Evolutionary conservation across 139 green algal species (phyloP).

Genomic region (Tetraselmis striata): DNA sequence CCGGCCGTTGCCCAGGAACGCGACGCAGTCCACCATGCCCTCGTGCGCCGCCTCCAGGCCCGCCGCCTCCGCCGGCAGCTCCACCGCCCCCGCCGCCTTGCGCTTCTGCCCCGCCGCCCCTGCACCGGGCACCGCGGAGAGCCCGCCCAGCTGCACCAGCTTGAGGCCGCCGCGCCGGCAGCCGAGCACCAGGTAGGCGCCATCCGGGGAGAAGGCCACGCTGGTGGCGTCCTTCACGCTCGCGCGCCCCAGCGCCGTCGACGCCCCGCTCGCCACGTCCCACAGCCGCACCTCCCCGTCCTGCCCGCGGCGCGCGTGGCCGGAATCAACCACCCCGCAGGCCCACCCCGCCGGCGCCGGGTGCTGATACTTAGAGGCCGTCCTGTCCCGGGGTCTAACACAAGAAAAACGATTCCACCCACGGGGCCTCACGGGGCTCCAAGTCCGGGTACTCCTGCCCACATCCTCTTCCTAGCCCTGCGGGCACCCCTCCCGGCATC

Average conservation of each 20-base stretch:
- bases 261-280: constrained; percentile 33
- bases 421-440: no score
- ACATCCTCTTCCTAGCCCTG: no score
- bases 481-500: no score
- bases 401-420: no score
- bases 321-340: not conserved
- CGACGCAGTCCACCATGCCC: constrained; percentile 45
- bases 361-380: no score
- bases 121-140: not conserved
- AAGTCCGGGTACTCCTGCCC: no score
- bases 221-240: constrained; percentile 14
- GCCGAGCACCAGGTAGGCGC: constrained; percentile 17
- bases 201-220: constrained; percentile 20
- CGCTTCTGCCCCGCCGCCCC: not conserved
- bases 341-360: not conserved
- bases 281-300: constrained; percentile 46
- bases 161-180: constrained; percentile 19
- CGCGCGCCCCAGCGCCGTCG: not conserved
- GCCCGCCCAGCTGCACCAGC: not conserved
- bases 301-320: not conserved
- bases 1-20: constrained; percentile 13
- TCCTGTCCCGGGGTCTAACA: no score
- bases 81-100: not conserved
- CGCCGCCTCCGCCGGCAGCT: no score
- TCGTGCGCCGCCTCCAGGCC: constrained; percentile 6